phyloP scores from a whole-genome alignment of 2,329 filamentous ascomycete species.

The Claviceps monticola region DNA sequence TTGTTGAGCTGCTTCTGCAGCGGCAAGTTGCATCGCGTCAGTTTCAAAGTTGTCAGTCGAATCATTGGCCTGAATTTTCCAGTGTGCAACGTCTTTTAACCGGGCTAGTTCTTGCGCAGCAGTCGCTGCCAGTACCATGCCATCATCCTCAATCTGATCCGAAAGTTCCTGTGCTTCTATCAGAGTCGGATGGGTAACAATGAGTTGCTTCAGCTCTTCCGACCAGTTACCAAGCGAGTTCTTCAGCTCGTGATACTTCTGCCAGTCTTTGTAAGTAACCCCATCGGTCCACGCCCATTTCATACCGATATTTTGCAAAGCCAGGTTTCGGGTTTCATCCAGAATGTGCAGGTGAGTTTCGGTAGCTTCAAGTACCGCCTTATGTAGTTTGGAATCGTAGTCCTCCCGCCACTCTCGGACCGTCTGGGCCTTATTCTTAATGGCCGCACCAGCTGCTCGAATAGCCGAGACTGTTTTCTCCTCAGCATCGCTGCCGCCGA shows the following conservation, averaged over 20 bases:
- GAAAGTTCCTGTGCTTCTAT: slow-evolving; percentile 52
- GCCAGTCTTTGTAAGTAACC: slow-evolving; percentile 94
- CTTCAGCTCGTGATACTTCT: slow-evolving; percentile 82
- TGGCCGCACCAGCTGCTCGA: slow-evolving; percentile 52
- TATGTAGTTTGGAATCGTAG: slow-evolving; percentile 56
- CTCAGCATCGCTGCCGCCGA: slow-evolving; percentile 26
- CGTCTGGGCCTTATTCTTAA: slow-evolving; percentile 65
- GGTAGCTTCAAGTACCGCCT: slow-evolving; percentile 57
- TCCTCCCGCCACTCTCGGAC: slow-evolving; percentile 63
- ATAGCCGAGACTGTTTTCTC: slow-evolving; percentile 36
- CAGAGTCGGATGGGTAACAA: slow-evolving; percentile 59
- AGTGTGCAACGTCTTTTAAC: slow-evolving; percentile 70
- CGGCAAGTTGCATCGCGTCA: slow-evolving; percentile 45
- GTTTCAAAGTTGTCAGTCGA: slow-evolving; percentile 65
- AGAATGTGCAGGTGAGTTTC: slow-evolving; percentile 71
- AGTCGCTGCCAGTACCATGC: slow-evolving; percentile 65
- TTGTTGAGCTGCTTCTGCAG: slow-evolving; percentile 31
- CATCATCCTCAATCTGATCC: slow-evolving; percentile 58
- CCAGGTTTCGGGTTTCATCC: slow-evolving; percentile 68
- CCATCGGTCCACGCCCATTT: slow-evolving; percentile 93
- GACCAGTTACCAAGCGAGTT: slow-evolving; percentile 75
- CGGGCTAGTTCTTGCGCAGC: slow-evolving; percentile 68
- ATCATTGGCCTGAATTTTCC: slow-evolving; percentile 70
- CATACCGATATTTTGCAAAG: slow-evolving; percentile 84
- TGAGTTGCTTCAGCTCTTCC: slow-evolving; percentile 62